Conservation (phyloP, 106 monocot species). For the Narthecium ossifragum region DNA sequence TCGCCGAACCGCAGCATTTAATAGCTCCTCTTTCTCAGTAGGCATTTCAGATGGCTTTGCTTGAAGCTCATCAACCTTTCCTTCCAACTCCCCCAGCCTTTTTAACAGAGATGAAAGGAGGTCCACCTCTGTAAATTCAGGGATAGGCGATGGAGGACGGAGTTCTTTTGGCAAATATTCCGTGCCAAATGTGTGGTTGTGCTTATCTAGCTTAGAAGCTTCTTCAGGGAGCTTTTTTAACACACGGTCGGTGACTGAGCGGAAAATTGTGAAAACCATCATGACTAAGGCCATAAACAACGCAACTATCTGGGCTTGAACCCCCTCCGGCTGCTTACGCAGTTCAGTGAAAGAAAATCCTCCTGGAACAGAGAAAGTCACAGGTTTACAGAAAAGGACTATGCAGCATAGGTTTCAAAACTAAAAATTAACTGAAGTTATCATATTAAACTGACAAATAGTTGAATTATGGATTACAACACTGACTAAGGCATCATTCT, state of each 20-base stretch:
- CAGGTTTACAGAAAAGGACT: too few relatives aligned
- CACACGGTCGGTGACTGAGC: slow-evolving; percentile 20
- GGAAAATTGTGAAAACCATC: slow-evolving; percentile 33
- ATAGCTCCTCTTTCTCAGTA: slow-evolving; percentile 82
- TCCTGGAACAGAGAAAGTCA: slow-evolving; percentile 9
- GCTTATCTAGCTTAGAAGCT: slow-evolving; percentile 6
- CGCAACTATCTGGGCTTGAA: slow-evolving; percentile 19
- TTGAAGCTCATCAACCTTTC: slow-evolving; percentile 58
- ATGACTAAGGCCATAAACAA: slow-evolving; percentile 41
- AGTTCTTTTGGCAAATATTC: slow-evolving; percentile 30
- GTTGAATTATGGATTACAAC: too few relatives aligned
- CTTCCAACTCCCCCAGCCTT: slow-evolving; percentile 73
- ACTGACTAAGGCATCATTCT: too few relatives aligned
- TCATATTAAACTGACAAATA: too few relatives aligned
- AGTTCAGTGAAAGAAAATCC: not conserved
- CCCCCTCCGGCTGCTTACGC: slow-evolving; percentile 23
- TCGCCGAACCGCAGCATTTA: slow-evolving; percentile 74
- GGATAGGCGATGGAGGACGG: slow-evolving; percentile 54
- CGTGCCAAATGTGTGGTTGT: slow-evolving; percentile 1
- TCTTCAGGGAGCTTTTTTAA: slow-evolving; percentile 26
- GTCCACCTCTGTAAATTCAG: slow-evolving; percentile 37
- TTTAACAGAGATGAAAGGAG: slow-evolving; percentile 46
- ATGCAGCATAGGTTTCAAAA: too few relatives aligned
- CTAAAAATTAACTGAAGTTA: too few relatives aligned
- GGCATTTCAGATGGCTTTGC: slow-evolving; percentile 80